These are phyloP conservation scores for Rhodotorula diobovata DNA, from an alignment of 768 basidiomycete species.

Conservation along the genomic window DNA sequence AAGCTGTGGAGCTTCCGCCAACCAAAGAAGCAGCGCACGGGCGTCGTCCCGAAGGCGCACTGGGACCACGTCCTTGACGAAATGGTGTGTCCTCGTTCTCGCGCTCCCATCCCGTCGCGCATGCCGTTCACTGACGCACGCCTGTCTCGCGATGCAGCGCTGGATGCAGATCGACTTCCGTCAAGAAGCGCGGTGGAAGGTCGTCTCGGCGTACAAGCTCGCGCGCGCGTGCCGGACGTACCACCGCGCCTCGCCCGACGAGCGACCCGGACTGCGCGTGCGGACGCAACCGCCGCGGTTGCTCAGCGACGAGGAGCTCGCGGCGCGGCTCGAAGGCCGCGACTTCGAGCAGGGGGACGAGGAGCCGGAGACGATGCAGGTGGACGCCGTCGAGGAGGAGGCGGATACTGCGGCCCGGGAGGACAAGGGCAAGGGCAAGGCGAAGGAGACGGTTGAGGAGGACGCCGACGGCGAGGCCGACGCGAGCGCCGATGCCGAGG, in stretches of 20 bases:
- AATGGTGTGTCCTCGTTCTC: slow-evolving; percentile 59
- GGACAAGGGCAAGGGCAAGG: slow-evolving; percentile 47
- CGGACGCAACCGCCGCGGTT: slow-evolving; percentile 46
- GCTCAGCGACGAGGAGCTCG: slow-evolving; percentile 52
- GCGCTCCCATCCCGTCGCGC: neutral
- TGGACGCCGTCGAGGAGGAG: slow-evolving; percentile 31
- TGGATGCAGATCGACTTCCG: slow-evolving; percentile 96
- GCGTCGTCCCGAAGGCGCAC: slow-evolving; percentile 74
- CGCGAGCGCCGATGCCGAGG: slow-evolving; percentile 47
- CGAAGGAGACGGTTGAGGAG: slow-evolving; percentile 52
- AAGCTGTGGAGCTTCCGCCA: slow-evolving; percentile 89
- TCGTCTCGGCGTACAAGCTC: slow-evolving; percentile 73
- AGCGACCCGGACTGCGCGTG: slow-evolving; percentile 60
- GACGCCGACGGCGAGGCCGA: slow-evolving; percentile 50
- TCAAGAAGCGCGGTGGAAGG: slow-evolving; percentile 90
- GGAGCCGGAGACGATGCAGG: slow-evolving; percentile 12
- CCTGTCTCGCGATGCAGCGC: slow-evolving; percentile 55
- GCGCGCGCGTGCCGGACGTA: slow-evolving; percentile 79
- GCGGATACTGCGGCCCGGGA: slow-evolving; percentile 47
- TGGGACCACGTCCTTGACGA: slow-evolving; percentile 97
- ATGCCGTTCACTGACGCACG: neutral
- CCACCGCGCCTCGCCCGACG: slow-evolving; percentile 68
- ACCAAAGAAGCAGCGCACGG: slow-evolving; percentile 83
- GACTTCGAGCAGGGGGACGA: slow-evolving; percentile 3
- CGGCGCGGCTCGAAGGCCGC: slow-evolving; percentile 17